Evolutionary conservation across 257 asterid species (phyloP).

Genomic region (Solanum dulcamara): DNA sequence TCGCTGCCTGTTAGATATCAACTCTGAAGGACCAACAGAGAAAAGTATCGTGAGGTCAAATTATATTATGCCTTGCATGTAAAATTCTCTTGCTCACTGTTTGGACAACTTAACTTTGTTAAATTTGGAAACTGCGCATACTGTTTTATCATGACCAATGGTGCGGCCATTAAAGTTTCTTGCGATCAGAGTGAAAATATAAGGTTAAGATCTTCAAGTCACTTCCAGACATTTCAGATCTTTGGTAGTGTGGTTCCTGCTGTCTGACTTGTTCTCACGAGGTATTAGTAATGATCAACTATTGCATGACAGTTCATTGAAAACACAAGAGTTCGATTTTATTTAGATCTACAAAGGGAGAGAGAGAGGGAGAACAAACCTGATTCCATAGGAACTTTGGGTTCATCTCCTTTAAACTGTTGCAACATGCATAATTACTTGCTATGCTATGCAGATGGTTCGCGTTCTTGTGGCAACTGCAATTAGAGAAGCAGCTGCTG

Average conservation of each 20-base stretch:
- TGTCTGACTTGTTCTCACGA: not conserved
- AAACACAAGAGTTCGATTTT: not conserved
- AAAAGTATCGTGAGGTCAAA: not conserved
- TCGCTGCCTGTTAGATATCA: not conserved
- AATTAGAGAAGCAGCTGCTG: slow-evolving; percentile 93
- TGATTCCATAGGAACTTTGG: not conserved
- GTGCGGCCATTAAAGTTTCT: not conserved
- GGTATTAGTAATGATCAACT: not conserved
- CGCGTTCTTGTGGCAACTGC: slow-evolving; percentile 93
- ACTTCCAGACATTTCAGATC: not conserved
- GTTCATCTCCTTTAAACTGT: not conserved
- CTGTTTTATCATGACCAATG: not conserved
- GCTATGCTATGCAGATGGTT: slow-evolving; percentile 55
- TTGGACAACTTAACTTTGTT: not conserved
- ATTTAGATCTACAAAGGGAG: not conserved
- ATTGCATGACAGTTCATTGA: not conserved
- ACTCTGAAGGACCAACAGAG: not conserved
- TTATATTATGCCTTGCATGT: not conserved
- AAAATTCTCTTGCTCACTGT: not conserved
- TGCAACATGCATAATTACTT: not conserved
- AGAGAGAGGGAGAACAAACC: not conserved
- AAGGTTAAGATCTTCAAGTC: not conserved
- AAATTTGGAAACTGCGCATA: not conserved
- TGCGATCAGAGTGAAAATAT: not conserved
- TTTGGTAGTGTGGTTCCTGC: not conserved